phyloP scores from a whole-genome alignment of 2,329 filamentous ascomycete species.

The Paraphoma chrysanthemicola region DNA sequence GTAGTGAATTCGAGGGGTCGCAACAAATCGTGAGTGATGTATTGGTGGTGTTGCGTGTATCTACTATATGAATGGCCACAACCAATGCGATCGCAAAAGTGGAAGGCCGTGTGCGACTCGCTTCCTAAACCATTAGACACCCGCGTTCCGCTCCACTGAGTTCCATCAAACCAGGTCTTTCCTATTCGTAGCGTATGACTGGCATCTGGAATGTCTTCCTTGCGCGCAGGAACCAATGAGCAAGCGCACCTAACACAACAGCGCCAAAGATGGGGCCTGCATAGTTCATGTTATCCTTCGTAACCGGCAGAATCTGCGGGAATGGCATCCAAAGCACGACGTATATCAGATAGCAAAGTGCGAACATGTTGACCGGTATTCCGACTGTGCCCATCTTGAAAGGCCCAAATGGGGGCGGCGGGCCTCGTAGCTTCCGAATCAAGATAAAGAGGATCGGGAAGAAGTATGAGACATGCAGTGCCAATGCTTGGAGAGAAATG shows the following conservation, averaged over 20 bases:
- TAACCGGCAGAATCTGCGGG: conserved; percentile 34
- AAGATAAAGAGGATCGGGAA: conserved; percentile 39
- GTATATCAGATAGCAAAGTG: conserved; percentile 32
- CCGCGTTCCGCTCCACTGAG: too few relatives aligned
- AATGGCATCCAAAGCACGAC: conserved; percentile 41
- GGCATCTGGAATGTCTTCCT: conserved; percentile 32
- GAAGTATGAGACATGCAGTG: conserved; percentile 42
- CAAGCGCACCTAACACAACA: conserved; percentile 30
- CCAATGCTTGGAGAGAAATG: conserved; percentile 41
- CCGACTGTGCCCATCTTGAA: conserved; percentile 37
- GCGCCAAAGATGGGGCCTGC: conserved; percentile 35
- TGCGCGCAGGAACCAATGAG: conserved; percentile 27
- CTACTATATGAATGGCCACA: too few relatives aligned
- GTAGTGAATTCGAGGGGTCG: too few relatives aligned
- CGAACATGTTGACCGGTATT: conserved; percentile 31
- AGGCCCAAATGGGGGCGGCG: conserved; percentile 30
- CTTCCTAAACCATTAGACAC: too few relatives aligned
- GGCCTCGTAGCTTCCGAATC: conserved; percentile 24
- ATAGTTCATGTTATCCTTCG: conserved; percentile 41
- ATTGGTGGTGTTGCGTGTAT: too few relatives aligned
- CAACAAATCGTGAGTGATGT: too few relatives aligned
- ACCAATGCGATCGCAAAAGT: too few relatives aligned
- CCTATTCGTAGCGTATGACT: conserved; percentile 27
- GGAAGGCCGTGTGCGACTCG: too few relatives aligned
- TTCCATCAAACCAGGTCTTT: not conserved